Percentiles rank a stretch among this genome's conserved stretches.
Evolutionary conservation across 2,329 filamentous ascomycete genomes (phyloP).

Genomic region (Penicillium sp.): DNA sequence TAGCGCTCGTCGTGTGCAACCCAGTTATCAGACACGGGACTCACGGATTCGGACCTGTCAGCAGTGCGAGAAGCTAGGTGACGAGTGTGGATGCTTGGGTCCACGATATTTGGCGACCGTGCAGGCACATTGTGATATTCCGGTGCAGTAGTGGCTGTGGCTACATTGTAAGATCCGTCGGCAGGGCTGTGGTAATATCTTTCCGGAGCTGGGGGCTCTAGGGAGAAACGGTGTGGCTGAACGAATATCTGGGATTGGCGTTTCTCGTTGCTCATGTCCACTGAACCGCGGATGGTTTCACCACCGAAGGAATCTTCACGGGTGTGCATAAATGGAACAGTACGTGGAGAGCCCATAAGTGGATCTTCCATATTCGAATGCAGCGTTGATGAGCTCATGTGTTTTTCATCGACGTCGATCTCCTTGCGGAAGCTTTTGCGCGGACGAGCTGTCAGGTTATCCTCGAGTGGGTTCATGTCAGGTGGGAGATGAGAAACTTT

Average conservation of each 20-base stretch:
- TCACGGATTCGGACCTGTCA: constrained; percentile 34
- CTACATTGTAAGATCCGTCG: constrained; percentile 22
- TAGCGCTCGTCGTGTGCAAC: constrained; percentile 36
- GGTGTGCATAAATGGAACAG: constrained; percentile 79
- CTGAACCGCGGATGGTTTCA: constrained; percentile 52
- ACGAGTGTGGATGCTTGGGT: constrained; percentile 30
- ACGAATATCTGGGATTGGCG: constrained; percentile 53
- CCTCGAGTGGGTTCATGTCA: constrained; percentile 92
- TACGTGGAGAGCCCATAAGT: constrained; percentile 45
- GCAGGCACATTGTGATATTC: constrained; percentile 27
- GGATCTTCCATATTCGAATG: constrained; percentile 44
- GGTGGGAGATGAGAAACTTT: constrained; percentile 81
- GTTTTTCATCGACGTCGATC: constrained; percentile 62
- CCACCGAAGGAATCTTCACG: constrained; percentile 64
- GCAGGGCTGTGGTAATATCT: constrained; percentile 29
- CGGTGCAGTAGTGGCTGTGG: constrained; percentile 6
- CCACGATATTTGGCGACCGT: constrained; percentile 32
- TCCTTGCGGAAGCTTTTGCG: constrained; percentile 70
- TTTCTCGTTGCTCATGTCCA: constrained; percentile 48
- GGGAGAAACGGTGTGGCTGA: constrained; percentile 32
- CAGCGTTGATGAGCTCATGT: constrained; percentile 54
- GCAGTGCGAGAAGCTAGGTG: constrained; percentile 30
- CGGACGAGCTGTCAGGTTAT: constrained; percentile 70
- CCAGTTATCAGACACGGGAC: constrained; percentile 44
- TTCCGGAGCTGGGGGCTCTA: constrained; percentile 32